Conservation (phyloP, 371 early-diverging fungal genomes). For the Apophysomyces elegans region DNA sequence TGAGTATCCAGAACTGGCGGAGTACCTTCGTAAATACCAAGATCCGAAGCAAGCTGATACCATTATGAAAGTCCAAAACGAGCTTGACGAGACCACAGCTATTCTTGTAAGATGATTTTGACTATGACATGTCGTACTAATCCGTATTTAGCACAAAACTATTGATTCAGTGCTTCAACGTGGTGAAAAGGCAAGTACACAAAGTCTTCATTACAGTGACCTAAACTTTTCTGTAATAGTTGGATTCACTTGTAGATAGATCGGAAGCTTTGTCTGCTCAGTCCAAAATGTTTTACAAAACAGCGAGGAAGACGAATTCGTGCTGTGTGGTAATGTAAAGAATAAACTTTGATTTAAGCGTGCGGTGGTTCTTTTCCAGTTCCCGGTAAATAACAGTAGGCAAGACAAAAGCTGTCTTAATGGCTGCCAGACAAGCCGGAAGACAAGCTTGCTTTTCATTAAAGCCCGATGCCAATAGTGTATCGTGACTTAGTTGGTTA, state of each 20-base stretch:
- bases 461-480: too few relatives aligned
- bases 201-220: not conserved
- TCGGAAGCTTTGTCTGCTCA: conserved; percentile 89
- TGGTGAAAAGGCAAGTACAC: conserved; percentile 80
- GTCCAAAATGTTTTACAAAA: conserved; percentile 98
- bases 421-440: too few relatives aligned
- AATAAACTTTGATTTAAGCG: not conserved
- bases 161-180: conserved; percentile 96
- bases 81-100: conserved; percentile 97
- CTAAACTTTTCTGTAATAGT: conserved; percentile 23
- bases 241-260: conserved; percentile 93
- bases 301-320: conserved; percentile 96
- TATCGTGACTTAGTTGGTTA: too few relatives aligned
- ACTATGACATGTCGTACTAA: not conserved
- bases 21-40: conserved; percentile 83
- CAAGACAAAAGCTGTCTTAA: too few relatives aligned
- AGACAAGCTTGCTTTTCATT: too few relatives aligned
- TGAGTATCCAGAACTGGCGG: conserved; percentile 75
- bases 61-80: conserved; percentile 95
- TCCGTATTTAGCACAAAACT: conserved; percentile 82
- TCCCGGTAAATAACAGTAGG: too few relatives aligned
- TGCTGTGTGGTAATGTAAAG: conserved; percentile 76
- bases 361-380: too few relatives aligned
- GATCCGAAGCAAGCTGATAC: conserved; percentile 94
- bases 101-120: conserved; percentile 67